Percentiles rank a stretch among this genome's conserved stretches.
Evolutionary conservation across 176 grass and related monocot species (phyloP).

Genomic region (Bothriochloa decipiens): DNA sequence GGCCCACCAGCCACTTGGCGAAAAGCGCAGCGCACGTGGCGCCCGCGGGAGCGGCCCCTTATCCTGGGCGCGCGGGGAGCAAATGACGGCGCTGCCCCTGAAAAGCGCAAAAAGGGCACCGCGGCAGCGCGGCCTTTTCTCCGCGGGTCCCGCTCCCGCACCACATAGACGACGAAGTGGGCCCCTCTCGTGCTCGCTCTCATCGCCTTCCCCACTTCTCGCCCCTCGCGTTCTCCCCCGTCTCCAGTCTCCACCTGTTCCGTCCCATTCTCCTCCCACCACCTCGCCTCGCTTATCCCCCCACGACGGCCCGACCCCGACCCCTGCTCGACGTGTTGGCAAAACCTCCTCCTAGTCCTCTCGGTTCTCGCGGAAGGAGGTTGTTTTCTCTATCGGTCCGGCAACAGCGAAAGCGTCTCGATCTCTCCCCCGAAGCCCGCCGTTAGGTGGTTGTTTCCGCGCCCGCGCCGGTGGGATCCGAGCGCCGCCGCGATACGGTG

Average conservation of each 20-base stretch:
- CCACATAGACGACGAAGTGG: not conserved
- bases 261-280: not conserved
- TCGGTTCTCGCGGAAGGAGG: not conserved
- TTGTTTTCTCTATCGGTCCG: not conserved
- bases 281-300: not conserved
- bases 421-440: not conserved
- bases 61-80: not conserved
- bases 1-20: conserved; percentile 42
- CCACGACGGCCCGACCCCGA: not conserved
- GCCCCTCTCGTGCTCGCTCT: not conserved
- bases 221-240: not conserved
- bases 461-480: not conserved
- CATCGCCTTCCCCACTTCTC: not conserved
- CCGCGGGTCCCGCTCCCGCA: not conserved
- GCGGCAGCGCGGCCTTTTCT: not conserved
- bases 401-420: not conserved
- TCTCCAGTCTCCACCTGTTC: conserved; percentile 11
- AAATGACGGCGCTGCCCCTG: conserved; percentile 41
- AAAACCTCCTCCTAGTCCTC: conserved; percentile 24
- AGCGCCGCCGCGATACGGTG: conserved; percentile 37
- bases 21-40: conserved; percentile 44
- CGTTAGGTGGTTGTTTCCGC: not conserved
- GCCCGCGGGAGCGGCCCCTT: conserved; percentile 9
- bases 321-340: conserved; percentile 2
- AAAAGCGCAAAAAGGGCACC: conserved; percentile 61